These are phyloP conservation scores for Eustoma russellianum DNA, from an alignment of 257 asterid genomes.

Conservation along the genomic window DNA sequence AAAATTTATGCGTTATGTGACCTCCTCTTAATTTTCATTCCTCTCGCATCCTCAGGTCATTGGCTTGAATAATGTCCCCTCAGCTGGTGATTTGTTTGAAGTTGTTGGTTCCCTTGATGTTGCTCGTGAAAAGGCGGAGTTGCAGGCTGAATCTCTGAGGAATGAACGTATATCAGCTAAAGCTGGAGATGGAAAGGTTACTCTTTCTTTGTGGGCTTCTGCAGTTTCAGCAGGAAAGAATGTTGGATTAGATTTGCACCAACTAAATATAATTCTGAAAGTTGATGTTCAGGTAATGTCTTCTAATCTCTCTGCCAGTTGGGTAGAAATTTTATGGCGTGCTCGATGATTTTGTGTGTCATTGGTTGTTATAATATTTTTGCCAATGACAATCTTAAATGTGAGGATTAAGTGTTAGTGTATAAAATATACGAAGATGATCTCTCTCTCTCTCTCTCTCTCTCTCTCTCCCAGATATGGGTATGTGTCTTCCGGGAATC, in stretches of 20 bases:
- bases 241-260: slow-evolving; percentile 86
- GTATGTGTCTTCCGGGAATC: too few species aligned
- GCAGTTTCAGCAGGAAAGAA: slow-evolving; percentile 78
- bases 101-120: slow-evolving; percentile 72
- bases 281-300: slow-evolving; percentile 89
- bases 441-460: too few species aligned
- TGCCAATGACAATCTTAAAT: too few species aligned
- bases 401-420: too few species aligned
- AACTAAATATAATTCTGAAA: slow-evolving; percentile 77
- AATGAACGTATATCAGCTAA: slow-evolving; percentile 74
- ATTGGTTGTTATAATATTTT: too few species aligned
- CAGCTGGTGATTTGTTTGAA: slow-evolving; percentile 97
- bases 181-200: slow-evolving; percentile 92
- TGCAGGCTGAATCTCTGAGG: slow-evolving; percentile 58
- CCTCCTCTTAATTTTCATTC: slow-evolving; percentile 9
- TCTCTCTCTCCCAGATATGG: too few species aligned
- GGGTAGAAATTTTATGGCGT: too few species aligned
- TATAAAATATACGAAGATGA: too few species aligned
- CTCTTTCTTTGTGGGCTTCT: slow-evolving; percentile 89
- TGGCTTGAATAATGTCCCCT: slow-evolving; percentile 87
- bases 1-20: slow-evolving; percentile 4
- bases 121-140: slow-evolving; percentile 81
- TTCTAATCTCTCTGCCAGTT: slow-evolving; percentile 1
- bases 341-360: too few species aligned
- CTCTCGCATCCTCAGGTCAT: slow-evolving; percentile 48